Base-by-base conservation (phyloP, 768 basidiomycete genomes). In the Boletus sp. region DNA sequence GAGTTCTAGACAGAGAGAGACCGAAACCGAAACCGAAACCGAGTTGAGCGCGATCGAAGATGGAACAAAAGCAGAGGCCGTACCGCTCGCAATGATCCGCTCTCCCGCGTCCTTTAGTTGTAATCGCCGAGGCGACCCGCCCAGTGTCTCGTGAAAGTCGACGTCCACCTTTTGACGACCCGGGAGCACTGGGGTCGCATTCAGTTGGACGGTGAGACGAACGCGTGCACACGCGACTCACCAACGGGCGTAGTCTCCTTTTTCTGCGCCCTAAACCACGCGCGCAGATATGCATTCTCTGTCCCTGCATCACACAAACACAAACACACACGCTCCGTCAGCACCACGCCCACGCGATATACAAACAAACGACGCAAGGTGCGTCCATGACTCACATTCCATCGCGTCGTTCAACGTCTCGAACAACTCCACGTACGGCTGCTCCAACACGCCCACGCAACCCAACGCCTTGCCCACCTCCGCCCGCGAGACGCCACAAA, bases 221-320 rank as follows among this genome's bases (percentile, higher is more conserved):
- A 46, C 56, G 52, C 51, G 36, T 32, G 61, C 5, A 24, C 24
- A 24, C 24, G 28, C 2, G 37, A 81, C 84, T 64, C 54, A 85
- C 80, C 60, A 72, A 78, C 60, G 36, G 75, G 54, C 54, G 65
- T 30, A 2, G 71, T 75, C 66, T 89, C 85, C 20, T 79, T 69
- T 64, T 87, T 87, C 66, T 84, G 83, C 1, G 83, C 81, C 57
- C 77, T 76, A 61, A 89, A 89, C 89, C 89, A 91, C 8, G 89
- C 86, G 52, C 82, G 83, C 59, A 98, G 67, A 73, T 97, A 97
- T 0, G 84, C 89, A 72, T 98, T 98, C 75, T 98, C 94, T 0
- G 92, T 95, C 94, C 94, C 90, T 81, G 28, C 44, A 30, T 46
- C 57, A 49, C 63, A 39, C 10, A 32, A 55, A 24, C 24, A 24